These are phyloP conservation scores for Trifolium repens DNA, from an alignment of 306 rosid genomes.

Conservation along the genomic window DNA sequence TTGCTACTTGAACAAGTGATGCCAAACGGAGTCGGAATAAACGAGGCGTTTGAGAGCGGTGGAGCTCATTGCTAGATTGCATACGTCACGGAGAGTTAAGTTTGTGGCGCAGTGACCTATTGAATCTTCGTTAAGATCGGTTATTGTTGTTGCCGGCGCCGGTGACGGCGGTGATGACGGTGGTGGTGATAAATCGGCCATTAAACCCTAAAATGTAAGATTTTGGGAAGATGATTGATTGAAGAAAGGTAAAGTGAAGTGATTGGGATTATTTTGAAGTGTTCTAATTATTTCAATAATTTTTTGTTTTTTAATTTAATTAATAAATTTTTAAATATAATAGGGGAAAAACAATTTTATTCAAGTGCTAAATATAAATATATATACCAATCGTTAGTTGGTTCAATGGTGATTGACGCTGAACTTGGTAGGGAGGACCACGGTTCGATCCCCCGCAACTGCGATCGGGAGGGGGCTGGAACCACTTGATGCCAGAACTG, in stretches of 20 bases:
- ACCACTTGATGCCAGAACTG: too few relatives aligned
- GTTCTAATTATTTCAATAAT: too few relatives aligned
- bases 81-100: slow-evolving; percentile 64
- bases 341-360: too few relatives aligned
- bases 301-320: too few relatives aligned
- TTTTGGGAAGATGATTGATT: background rate
- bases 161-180: slow-evolving; percentile 24
- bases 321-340: too few relatives aligned
- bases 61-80: slow-evolving; percentile 72
- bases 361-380: too few relatives aligned
- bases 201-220: slow-evolving; percentile 30
- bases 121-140: slow-evolving; percentile 63
- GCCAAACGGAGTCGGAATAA: slow-evolving; percentile 80
- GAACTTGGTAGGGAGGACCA: too few relatives aligned
- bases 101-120: slow-evolving; percentile 60
- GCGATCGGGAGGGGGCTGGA: too few relatives aligned
- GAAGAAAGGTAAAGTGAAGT: background rate
- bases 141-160: slow-evolving; percentile 40
- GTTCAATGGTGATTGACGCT: too few relatives aligned
- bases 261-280: background rate
- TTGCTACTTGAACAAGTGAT: slow-evolving; percentile 58
- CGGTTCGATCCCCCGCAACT: too few relatives aligned
- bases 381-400: too few relatives aligned
- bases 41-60: slow-evolving; percentile 62
- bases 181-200: slow-evolving; percentile 38